phyloP scores from a whole-genome alignment of 1,284 basidiomycete species.

The Mycena citricolor region DNA sequence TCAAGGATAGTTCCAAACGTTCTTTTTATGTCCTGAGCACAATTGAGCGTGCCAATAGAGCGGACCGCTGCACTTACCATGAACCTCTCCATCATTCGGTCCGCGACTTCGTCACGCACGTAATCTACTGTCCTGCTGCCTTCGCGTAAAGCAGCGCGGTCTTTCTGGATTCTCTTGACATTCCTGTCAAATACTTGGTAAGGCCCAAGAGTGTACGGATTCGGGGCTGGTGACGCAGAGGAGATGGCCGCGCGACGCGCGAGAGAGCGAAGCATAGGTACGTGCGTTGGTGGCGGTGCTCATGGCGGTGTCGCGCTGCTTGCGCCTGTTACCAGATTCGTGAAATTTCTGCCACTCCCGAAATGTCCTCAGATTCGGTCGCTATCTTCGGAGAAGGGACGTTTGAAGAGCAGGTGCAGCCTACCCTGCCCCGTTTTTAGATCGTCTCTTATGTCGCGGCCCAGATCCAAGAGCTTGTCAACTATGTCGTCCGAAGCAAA shows the following conservation, averaged over 20 bases:
- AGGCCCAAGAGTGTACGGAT: conserved; percentile 47
- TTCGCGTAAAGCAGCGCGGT: conserved; percentile 66
- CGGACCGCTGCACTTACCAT: conserved; percentile 45
- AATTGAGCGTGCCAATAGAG: conserved; percentile 6
- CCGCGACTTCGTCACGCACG: conserved; percentile 87
- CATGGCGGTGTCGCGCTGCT: background rate
- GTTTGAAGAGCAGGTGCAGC: conserved; percentile 78
- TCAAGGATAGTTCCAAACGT: conserved; percentile 84
- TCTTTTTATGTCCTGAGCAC: conserved; percentile 82
- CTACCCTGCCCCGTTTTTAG: conserved; percentile 5
- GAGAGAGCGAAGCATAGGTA: conserved; percentile 17
- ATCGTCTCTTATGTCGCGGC: conserved; percentile 6
- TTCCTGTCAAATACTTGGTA: conserved; percentile 89
- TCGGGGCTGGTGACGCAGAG: conserved; percentile 37
- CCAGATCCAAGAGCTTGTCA: conserved; percentile 80
- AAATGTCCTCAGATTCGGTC: conserved; percentile 61
- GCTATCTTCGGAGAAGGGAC: conserved; percentile 88
- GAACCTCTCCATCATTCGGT: conserved; percentile 87
- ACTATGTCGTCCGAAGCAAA: conserved; percentile 69
- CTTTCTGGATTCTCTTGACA: conserved; percentile 81
- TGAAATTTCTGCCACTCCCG: conserved; percentile 15
- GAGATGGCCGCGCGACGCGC: conserved; percentile 35
- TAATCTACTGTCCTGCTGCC: conserved; percentile 87
- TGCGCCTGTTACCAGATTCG: conserved; percentile 1
- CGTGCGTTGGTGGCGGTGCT: too few species aligned